Percentiles rank a stretch among this genome's conserved stretches.
These are phyloP conservation scores for Yamadazyma triangularis DNA, from an alignment of 1,139 yeast species.

Conservation along the genomic window DNA sequence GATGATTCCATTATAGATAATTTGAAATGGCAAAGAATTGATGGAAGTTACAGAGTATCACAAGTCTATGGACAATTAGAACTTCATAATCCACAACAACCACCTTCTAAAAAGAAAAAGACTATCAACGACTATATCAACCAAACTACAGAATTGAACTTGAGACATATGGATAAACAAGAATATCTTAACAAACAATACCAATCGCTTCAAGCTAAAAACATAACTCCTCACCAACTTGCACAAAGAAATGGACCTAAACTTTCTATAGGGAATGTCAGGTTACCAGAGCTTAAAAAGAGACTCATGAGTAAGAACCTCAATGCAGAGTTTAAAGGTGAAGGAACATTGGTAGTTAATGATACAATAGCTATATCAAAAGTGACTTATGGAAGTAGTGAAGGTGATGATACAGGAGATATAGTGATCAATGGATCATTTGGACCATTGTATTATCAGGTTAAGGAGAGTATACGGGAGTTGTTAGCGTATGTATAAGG, in stretches of 20 bases:
- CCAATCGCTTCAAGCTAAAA: constrained; percentile 2
- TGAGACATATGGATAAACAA: constrained; percentile 21
- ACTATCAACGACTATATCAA: constrained; percentile 26
- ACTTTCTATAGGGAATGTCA: constrained; percentile 84
- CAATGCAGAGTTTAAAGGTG: constrained; percentile 86
- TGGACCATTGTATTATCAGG: constrained; percentile 72
- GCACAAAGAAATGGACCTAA: constrained; percentile 23
- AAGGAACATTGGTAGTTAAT: constrained; percentile 86
- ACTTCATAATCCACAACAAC: constrained; percentile 26
- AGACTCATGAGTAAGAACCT: constrained; percentile 55
- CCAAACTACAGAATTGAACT: constrained; percentile 33
- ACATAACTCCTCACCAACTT: constrained; percentile 8
- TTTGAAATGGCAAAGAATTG: constrained; percentile 79
- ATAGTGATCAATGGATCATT: constrained; percentile 80
- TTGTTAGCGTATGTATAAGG: constrained; percentile 70
- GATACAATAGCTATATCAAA: constrained; percentile 73
- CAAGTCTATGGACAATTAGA: constrained; percentile 74
- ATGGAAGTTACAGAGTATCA: constrained; percentile 78
- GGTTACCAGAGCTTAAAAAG: constrained; percentile 75
- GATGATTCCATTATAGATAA: constrained; percentile 61
- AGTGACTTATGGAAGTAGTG: constrained; percentile 42
- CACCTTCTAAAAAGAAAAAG: constrained; percentile 15
- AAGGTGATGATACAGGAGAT: constrained; percentile 64
- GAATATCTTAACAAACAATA: constrained; percentile 3
- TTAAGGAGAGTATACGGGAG: constrained; percentile 68